These are phyloP conservation scores for Fonsecaea multimorphosa DNA, from an alignment of 2,329 filamentous ascomycete species.

Conservation along the genomic window DNA sequence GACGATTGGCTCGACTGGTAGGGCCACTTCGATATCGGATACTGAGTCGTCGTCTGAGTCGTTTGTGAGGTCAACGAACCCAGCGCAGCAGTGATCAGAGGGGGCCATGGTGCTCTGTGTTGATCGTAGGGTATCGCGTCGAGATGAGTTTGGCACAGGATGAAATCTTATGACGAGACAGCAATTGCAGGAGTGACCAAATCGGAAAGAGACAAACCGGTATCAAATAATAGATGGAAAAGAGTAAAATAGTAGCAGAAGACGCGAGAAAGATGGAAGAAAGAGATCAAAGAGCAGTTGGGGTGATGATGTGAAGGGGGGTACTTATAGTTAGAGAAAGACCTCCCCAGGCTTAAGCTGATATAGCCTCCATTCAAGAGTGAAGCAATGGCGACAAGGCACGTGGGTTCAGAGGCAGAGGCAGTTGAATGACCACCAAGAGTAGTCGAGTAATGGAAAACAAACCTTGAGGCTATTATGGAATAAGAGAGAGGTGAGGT, in stretches of 20 bases:
- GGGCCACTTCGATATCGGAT: not conserved
- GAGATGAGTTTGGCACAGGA: not conserved
- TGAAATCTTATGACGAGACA: not conserved
- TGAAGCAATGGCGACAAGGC: not conserved
- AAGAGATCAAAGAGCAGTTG: not conserved
- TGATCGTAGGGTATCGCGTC: not conserved
- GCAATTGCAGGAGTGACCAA: not conserved
- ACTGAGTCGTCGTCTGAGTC: constrained; percentile 20
- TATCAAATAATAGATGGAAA: not conserved
- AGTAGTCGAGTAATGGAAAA: not conserved
- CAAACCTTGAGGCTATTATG: not conserved
- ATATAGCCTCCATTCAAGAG: not conserved
- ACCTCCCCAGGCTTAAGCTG: not conserved
- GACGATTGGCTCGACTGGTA: not conserved
- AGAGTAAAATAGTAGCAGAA: not conserved
- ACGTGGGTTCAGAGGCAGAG: not conserved
- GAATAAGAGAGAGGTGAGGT: not conserved
- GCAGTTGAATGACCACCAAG: not conserved
- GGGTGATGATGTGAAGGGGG: not conserved
- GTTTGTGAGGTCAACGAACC: constrained; percentile 22
- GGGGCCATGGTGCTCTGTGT: constrained; percentile 15
- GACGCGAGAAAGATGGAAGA: not conserved
- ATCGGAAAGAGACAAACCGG: not conserved
- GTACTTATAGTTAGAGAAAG: not conserved
- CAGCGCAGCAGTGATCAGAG: no score